A percentile compares a stretch with the other conserved stretches of the same genome.
These are phyloP conservation scores for Diaporthe sp. DNA, from an alignment of 2,329 filamentous ascomycete species.

Conservation along the genomic window DNA sequence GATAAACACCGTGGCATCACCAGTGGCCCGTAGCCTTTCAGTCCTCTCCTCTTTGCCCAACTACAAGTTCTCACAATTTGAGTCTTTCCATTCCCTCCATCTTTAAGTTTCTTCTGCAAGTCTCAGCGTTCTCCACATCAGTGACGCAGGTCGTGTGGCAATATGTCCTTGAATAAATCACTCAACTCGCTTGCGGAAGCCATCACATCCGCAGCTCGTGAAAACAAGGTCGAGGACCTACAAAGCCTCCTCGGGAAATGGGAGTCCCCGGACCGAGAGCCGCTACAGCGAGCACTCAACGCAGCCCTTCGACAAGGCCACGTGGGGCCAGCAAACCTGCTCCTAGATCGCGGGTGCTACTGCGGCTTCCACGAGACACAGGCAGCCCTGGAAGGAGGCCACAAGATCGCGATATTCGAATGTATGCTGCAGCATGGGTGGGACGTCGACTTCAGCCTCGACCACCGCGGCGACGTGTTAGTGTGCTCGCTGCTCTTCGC, in stretches of 20 bases:
- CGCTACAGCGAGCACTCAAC: not conserved
- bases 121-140: not conserved
- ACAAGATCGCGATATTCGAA: not conserved
- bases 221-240: slow-evolving; percentile 3
- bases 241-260: not conserved
- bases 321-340: not conserved
- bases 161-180: not conserved
- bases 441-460: slow-evolving; percentile 5
- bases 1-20: not conserved
- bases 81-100: not conserved
- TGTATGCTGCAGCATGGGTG: slow-evolving; percentile 5
- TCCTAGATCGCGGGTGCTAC: slow-evolving; percentile 9
- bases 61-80: not conserved
- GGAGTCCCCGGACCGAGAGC: slow-evolving; percentile 10
- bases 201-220: slow-evolving; percentile 1
- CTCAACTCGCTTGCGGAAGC: not conserved
- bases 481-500: not conserved
- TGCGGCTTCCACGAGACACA: slow-evolving; percentile 5
- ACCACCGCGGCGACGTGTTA: slow-evolving; percentile 4
- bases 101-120: not conserved
- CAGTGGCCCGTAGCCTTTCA: not conserved
- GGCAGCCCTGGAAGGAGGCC: not conserved
- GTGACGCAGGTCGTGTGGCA: not conserved
- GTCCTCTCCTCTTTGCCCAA: not conserved
- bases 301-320: slow-evolving; percentile 5